Percentiles rank a stretch among this genome's conserved stretches.
These are phyloP conservation scores for Setaria italica DNA, from an alignment of 202 grass and related monocot species.

Conservation along the genomic window DNA sequence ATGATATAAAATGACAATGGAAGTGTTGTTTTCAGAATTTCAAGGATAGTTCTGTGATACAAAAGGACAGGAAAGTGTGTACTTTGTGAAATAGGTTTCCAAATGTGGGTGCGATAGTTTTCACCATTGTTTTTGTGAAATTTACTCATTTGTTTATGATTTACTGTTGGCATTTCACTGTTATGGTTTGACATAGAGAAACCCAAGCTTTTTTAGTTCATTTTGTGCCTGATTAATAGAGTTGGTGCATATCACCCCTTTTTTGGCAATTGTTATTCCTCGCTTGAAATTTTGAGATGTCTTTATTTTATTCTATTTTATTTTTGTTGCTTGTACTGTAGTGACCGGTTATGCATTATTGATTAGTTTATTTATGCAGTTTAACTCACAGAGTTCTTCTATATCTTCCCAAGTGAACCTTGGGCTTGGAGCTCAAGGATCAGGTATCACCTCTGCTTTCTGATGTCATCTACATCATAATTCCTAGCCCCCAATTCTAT, in stretches of 20 bases:
- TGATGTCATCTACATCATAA: slow-evolving; percentile 35
- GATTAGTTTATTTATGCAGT: slow-evolving; percentile 61
- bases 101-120: not conserved
- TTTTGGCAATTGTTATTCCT: not conserved
- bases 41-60: not conserved
- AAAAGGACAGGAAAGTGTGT: not conserved
- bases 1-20: not conserved
- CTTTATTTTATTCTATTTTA: not conserved
- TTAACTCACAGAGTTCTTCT: slow-evolving; percentile 80
- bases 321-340: slow-evolving; percentile 9
- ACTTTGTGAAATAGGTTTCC: not conserved
- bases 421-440: slow-evolving; percentile 65
- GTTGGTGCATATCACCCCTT: not conserved
- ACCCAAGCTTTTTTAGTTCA: not conserved
- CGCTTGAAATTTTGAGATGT: not conserved
- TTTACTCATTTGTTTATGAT: not conserved
- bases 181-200: not conserved
- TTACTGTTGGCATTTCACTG: not conserved
- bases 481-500: slow-evolving; percentile 36
- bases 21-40: not conserved
- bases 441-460: slow-evolving; percentile 61
- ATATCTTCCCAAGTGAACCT: slow-evolving; percentile 68
- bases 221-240: slow-evolving; percentile 6
- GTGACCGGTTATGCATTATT: slow-evolving; percentile 17
- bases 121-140: not conserved